A percentile compares a stretch with the other conserved stretches of the same genome.
Conservation (phyloP, 305 asterid genomes). For the Solanum hybrid region DNA sequence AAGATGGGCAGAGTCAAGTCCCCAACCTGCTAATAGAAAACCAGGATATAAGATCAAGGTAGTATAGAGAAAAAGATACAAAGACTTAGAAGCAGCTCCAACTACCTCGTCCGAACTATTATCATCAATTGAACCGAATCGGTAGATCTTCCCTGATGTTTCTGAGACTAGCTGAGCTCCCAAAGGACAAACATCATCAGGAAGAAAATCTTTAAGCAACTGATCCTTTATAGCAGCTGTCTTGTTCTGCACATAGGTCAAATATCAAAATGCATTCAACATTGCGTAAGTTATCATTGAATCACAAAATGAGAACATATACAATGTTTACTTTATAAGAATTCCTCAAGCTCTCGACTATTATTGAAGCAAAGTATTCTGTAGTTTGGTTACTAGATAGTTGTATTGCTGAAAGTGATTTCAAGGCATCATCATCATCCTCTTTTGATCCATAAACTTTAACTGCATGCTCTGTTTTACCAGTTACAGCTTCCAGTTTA, state of each 20-base stretch:
- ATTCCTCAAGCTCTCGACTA: slow-evolving; percentile 42
- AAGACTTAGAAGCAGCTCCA: slow-evolving; percentile 1
- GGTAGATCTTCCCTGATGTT: slow-evolving; percentile 32
- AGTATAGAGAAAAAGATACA: not conserved
- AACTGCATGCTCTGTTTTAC: slow-evolving; percentile 11
- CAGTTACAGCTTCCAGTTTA: slow-evolving; percentile 51
- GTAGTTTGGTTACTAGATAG: slow-evolving; percentile 49
- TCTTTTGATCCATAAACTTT: slow-evolving; percentile 59
- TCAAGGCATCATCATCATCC: slow-evolving; percentile 62
- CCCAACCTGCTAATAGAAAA: slow-evolving; percentile 24
- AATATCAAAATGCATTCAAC: slow-evolving; percentile 10
- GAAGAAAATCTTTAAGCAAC: slow-evolving; percentile 56
- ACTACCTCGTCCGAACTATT: slow-evolving; percentile 44
- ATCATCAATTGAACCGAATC: slow-evolving; percentile 20
- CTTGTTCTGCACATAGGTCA: slow-evolving; percentile 38
- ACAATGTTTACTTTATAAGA: slow-evolving; percentile 26
- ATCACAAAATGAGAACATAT: slow-evolving; percentile 10
- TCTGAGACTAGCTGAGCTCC: slow-evolving; percentile 42
- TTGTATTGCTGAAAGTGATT: slow-evolving; percentile 36
- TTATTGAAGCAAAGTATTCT: slow-evolving; percentile 46
- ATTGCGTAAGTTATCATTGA: slow-evolving; percentile 1
- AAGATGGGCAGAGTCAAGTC: slow-evolving; percentile 26
- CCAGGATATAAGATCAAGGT: not conserved
- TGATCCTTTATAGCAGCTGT: slow-evolving; percentile 38
- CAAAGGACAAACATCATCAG: slow-evolving; percentile 59